Conservation (phyloP, 768 basidiomycete genomes). For the Trametes cubensis region DNA sequence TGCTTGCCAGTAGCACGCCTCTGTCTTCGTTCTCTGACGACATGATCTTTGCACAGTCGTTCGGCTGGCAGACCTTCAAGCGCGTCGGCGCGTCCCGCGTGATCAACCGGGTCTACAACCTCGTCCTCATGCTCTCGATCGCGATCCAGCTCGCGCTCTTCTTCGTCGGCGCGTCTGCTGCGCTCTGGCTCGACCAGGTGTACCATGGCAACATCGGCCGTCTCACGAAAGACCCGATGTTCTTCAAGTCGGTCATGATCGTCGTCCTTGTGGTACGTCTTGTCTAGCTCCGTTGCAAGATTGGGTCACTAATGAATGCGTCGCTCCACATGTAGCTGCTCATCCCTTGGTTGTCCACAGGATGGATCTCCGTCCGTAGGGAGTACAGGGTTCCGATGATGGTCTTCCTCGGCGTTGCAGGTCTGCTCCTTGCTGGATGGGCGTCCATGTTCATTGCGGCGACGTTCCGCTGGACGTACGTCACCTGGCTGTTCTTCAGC, state of each 20-base stretch:
- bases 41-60: slow-evolving; percentile 46
- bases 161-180: slow-evolving; percentile 71
- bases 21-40: background rate
- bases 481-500: slow-evolving; percentile 74
- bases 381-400: slow-evolving; percentile 64
- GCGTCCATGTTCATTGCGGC: slow-evolving; percentile 70
- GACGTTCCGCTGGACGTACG: slow-evolving; percentile 77
- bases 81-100: slow-evolving; percentile 75
- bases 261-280: slow-evolving; percentile 62
- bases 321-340: slow-evolving; percentile 48
- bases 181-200: slow-evolving; percentile 78
- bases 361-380: slow-evolving; percentile 75
- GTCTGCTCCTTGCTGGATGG: slow-evolving; percentile 69
- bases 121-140: slow-evolving; percentile 70
- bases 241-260: slow-evolving; percentile 61
- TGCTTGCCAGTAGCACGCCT: background rate
- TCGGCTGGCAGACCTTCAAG: slow-evolving; percentile 90
- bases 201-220: slow-evolving; percentile 66
- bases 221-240: slow-evolving; percentile 43
- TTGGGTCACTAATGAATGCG: background rate
- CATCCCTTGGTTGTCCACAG: slow-evolving; percentile 68
- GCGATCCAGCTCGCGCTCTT: slow-evolving; percentile 76
- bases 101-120: slow-evolving; percentile 76
- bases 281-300: no score
- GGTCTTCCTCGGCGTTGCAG: slow-evolving; percentile 61